Evolutionary conservation across 192 early-diverging fungal genomes (phyloP).

Genomic region (Podila minutissima): DNA sequence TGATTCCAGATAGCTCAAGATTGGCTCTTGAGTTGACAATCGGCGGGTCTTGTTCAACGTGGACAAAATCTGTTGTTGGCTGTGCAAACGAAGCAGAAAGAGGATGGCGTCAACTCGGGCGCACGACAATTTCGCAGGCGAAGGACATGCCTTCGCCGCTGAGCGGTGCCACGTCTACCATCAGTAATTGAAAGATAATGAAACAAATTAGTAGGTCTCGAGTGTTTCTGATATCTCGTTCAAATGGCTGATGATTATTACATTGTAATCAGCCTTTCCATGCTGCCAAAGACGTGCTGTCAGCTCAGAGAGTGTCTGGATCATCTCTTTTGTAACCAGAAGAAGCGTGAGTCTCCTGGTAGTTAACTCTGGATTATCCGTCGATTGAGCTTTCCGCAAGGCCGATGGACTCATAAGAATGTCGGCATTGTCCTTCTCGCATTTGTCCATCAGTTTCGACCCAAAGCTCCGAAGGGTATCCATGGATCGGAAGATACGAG

Average conservation of each 20-base stretch:
- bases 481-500: constrained; percentile 38
- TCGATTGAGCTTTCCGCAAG: background rate
- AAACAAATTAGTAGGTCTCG: too few relatives aligned
- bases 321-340: background rate
- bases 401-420: background rate
- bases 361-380: background rate
- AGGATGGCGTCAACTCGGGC: constrained; percentile 39
- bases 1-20: constrained; percentile 31
- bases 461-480: constrained; percentile 36
- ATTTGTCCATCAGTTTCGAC: constrained; percentile 16
- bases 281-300: constrained; percentile 17
- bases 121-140: constrained; percentile 31
- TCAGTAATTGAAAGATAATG: background rate
- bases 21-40: background rate
- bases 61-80: background rate
- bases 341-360: background rate
- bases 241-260: background rate
- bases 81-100: constrained; percentile 27
- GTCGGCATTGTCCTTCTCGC: background rate
- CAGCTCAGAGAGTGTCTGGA: constrained; percentile 3
- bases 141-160: constrained; percentile 4
- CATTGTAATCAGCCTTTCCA: constrained; percentile 5
- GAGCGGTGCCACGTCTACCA: constrained; percentile 6
- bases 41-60: background rate
- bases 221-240: too few relatives aligned